Base-by-base conservation (phyloP, 257 asterid genomes). In the Ilex asprella region DNA sequence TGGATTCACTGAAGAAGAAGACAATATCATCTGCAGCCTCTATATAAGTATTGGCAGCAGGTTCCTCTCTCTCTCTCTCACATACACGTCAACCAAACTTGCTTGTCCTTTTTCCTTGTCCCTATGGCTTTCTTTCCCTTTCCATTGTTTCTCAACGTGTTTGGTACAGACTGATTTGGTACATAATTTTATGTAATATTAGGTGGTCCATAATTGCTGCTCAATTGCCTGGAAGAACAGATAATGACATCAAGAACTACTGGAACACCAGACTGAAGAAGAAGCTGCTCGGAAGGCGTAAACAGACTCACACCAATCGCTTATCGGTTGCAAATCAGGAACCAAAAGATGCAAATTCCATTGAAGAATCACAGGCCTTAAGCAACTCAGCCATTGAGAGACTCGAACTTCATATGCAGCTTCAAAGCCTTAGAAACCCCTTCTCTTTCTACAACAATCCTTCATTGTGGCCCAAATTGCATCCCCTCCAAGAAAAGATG, bases 21-120 rank as follows among this genome's bases (percentile, higher is more conserved):
- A 92, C 75, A 86, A 82, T 60, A 84, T 80, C 79, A 92, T 92
- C 56, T 92, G 97, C 78, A 89, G 86, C 82, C 96, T 92, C 78
- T 92, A 92, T 51, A 89, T 92, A 63, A 92, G 98, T 75, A 92
- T 92, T 62, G 98, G 98, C 70, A 92, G 98, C 98, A 92, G 98
- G 98, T 91, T 44, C 50, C 29, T 16, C 16, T 39, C 41, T 70
- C 57, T 63, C 60, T 21, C 27, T 21, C 27, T 21, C 27, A 0
- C 27, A 21, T 21, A 21, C 0, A 21, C 27, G 27, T 21, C 27
- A 21, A 21, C 27, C 27, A 21, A 21, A 21, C 27, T 21, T 21
- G 27, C 27, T 21, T 21, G 27, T 21, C 27, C 27, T 21, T 21
- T 21, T 21, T 35, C 41, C 5, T 35, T 35, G 41, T 35, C 41